phyloP scores from a whole-genome alignment of 352 stramenopile species.

The Phytopythium aichiense region DNA sequence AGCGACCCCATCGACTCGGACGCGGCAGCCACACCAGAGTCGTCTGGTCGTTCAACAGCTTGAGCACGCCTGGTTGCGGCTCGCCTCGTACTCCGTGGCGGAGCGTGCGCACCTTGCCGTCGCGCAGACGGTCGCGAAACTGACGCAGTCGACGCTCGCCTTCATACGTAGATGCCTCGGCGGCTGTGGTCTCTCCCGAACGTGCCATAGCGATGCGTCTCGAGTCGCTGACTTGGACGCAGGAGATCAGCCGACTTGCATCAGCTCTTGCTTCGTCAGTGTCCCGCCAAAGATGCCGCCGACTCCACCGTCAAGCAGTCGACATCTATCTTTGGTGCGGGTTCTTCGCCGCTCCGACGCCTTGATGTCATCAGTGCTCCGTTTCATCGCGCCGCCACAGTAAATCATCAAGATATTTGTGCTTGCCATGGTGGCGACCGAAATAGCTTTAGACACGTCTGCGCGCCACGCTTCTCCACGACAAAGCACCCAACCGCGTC shows the following conservation, averaged over 20 bases:
- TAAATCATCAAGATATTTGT: not conserved
- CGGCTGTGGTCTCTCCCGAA: not conserved
- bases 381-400: not conserved
- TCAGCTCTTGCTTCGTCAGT: not conserved
- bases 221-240: not conserved
- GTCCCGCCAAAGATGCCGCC: no score
- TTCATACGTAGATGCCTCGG: constrained; percentile 6
- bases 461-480: not conserved
- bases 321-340: not conserved
- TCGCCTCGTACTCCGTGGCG: constrained; percentile 49
- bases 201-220: constrained; percentile 9
- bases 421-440: not conserved
- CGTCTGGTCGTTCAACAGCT: constrained; percentile 60
- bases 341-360: not conserved
- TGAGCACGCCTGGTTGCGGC: constrained; percentile 43
- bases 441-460: not conserved
- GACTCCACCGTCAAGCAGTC: no score
- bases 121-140: constrained; percentile 65
- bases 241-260: not conserved
- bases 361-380: not conserved
- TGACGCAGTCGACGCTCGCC: constrained; percentile 18
- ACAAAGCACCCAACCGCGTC: no score
- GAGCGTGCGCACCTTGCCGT: constrained; percentile 38
- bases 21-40: constrained; percentile 55
- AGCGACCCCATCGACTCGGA: constrained; percentile 13